Evolutionary conservation across 257 asterid species (phyloP), one percentile per base, ranked within the genome.

Genomic region (Eucommia ulmoides): DNA sequence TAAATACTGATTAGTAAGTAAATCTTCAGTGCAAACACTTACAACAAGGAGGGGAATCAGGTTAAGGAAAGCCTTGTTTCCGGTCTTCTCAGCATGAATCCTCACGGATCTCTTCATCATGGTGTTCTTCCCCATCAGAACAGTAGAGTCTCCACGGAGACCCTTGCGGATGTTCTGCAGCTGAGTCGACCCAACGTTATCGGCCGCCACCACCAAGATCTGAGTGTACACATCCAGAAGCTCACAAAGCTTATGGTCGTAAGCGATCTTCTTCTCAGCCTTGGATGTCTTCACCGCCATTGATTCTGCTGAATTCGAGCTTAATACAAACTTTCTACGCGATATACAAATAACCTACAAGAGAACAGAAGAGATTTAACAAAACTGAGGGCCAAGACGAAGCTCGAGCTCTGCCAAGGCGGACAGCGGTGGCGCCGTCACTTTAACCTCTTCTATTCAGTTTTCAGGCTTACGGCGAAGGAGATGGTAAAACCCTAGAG

Each of bases 81-180:
- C 96, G 9, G 94, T 73, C 29, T 89, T 83, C 45, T 84, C 97
- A 33, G 84, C 69, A 35, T 91, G 96, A 22, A 83, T 83, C 29
- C 89, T 66, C 49, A 88, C 51, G 8, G 73, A 60, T 65, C 93
- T 77, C 92, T 91, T 91, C 92, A 91, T 91, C 98, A 91, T 79
- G 11, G 98, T 91, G 35, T 91, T 91, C 66, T 91, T 91, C 19
- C 98, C 98, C 96, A 91, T 91, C 11, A 91, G 83, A 24, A 91
- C 92, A 1, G 77, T 65, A 2, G 98, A 86, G 21, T 91, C 84
- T 0, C 95, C 97, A 45, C 97, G 70, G 50, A 88, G 52, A 15
- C 95, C 97, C 24, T 53, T 54, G 45, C 97, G 52, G 3, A 91
- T 91, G 63, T 47, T 68, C 83, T 91, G 98, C 8, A 91, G 67